A percentile compares a stretch with the other conserved stretches of the same genome.
phyloP scores from a whole-genome alignment of 352 stramenopile species.

The Phytophthora litchii region DNA sequence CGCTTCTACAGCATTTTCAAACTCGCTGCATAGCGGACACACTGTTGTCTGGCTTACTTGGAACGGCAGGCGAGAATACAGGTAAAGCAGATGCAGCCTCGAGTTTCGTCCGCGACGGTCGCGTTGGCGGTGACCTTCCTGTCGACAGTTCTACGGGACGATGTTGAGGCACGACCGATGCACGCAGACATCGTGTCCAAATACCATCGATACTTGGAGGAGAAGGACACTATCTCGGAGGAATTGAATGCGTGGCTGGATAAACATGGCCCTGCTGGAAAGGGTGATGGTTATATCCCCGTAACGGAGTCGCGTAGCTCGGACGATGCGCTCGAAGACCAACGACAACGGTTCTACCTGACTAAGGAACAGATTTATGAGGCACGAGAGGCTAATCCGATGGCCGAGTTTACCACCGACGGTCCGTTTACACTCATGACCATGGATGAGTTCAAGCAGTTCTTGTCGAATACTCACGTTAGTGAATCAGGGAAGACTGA shows the following conservation, averaged over 20 bases:
- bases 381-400: conserved; percentile 39
- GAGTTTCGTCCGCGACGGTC: conserved; percentile 28
- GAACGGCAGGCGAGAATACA: conserved; percentile 11
- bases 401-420: conserved; percentile 49
- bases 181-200: conserved; percentile 54
- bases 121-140: conserved; percentile 26
- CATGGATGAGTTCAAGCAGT: conserved; percentile 53
- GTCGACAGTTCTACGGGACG: conserved; percentile 20
- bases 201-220: conserved; percentile 59
- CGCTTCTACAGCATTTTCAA: conserved; percentile 35
- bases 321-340: conserved; percentile 46
- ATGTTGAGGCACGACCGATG: conserved; percentile 41
- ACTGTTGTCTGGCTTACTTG: conserved; percentile 9
- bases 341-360: conserved; percentile 51
- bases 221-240: conserved; percentile 41
- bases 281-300: conserved; percentile 44
- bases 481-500: conserved; percentile 9
- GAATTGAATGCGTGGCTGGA: conserved; percentile 58
- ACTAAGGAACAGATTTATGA: conserved; percentile 47
- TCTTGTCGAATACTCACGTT: conserved; percentile 44
- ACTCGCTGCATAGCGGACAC: conserved; percentile 29
- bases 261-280: conserved; percentile 33
- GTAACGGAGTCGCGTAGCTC: conserved; percentile 40
- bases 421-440: conserved; percentile 63
- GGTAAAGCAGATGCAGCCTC: conserved; percentile 29